phyloP scores from a whole-genome alignment of 106 monocot species.

The Platanthera zijinensis region DNA sequence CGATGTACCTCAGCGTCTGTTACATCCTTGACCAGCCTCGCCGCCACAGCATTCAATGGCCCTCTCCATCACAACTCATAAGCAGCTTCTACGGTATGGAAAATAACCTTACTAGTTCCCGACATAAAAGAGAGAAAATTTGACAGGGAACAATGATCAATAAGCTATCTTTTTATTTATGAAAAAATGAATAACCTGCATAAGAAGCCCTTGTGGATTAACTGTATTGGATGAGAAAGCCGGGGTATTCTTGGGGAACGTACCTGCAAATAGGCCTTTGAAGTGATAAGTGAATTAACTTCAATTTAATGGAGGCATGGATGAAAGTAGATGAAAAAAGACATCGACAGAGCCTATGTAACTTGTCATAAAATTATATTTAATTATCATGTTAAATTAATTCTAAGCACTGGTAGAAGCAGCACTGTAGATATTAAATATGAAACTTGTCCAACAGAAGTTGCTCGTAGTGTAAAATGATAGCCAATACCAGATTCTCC shows the following conservation, averaged over 20 bases:
- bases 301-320: neutral
- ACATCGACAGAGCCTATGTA: neutral
- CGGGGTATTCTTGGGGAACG: conserved; percentile 43
- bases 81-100: neutral
- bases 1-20: too few relatives aligned
- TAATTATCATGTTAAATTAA: neutral
- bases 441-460: neutral
- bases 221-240: conserved; percentile 39
- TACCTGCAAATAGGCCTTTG: conserved; percentile 34
- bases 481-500: conserved; percentile 46
- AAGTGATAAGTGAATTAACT: neutral
- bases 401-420: neutral
- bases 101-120: neutral
- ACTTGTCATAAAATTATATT: neutral
- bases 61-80: neutral
- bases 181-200: conserved; percentile 53
- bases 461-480: neutral
- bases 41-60: too few relatives aligned
- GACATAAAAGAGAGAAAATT: neutral
- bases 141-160: neutral
- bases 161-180: neutral
- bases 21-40: too few relatives aligned
- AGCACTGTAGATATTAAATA: neutral
- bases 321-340: neutral
- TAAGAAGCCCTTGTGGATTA: conserved; percentile 37